Conservation (phyloP, 1,139 yeast species). For the Sugiyamaella paludigena region DNA sequence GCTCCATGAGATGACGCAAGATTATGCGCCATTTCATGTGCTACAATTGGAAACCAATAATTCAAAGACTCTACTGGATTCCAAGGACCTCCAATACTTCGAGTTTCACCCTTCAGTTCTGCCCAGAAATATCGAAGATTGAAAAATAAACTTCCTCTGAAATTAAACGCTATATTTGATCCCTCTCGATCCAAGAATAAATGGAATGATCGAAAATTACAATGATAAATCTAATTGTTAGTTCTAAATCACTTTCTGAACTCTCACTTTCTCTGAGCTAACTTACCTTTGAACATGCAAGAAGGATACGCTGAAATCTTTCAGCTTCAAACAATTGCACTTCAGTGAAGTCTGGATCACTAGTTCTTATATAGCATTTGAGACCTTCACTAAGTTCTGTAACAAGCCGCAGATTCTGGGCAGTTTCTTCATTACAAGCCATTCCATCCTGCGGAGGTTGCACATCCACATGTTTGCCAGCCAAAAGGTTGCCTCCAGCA, state of each 20-base stretch:
- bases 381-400: constrained; percentile 5
- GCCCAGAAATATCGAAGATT: constrained; percentile 35
- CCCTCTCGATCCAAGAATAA: constrained; percentile 31
- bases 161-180: constrained; percentile 39
- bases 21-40: constrained; percentile 45
- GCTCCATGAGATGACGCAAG: constrained; percentile 38
- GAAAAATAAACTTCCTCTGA: constrained; percentile 40
- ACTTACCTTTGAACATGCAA: constrained; percentile 16
- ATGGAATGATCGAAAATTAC: constrained; percentile 30
- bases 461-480: constrained; percentile 8
- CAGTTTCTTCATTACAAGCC: constrained; percentile 8
- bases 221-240: constrained; percentile 22
- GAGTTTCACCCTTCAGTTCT: constrained; percentile 17
- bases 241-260: neutral
- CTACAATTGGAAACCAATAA: constrained; percentile 42
- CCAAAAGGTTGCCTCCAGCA: neutral
- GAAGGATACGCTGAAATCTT: constrained; percentile 15
- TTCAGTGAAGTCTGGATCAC: constrained; percentile 9
- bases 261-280: neutral
- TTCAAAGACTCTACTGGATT: constrained; percentile 29
- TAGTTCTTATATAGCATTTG: constrained; percentile 12
- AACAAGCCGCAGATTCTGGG: constrained; percentile 1
- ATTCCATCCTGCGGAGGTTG: constrained; percentile 7
- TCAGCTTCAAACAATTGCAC: constrained; percentile 16
- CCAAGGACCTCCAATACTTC: constrained; percentile 22